Evolutionary conservation across 2,329 filamentous ascomycete species (phyloP).

Genomic region (Pezicula carpinea): DNA sequence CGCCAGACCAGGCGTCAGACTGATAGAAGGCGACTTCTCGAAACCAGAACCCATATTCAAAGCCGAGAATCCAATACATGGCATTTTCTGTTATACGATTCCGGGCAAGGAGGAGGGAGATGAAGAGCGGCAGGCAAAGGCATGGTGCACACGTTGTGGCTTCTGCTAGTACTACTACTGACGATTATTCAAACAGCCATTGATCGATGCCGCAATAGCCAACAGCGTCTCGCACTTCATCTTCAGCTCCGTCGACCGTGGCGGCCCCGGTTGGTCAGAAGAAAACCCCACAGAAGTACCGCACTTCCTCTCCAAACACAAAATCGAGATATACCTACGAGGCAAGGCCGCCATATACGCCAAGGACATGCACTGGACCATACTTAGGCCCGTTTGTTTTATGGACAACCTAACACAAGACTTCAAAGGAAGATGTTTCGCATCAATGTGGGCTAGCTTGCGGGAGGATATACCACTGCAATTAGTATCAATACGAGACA

Average conservation of each 20-base stretch:
- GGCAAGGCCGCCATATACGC: conserved; percentile 31
- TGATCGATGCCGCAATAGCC: conserved; percentile 52
- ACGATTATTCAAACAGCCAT: conserved; percentile 15
- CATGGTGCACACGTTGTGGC: conserved; percentile 42
- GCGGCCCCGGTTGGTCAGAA: conserved; percentile 41
- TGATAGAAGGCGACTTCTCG: conserved; percentile 51
- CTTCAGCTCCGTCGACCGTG: conserved; percentile 60
- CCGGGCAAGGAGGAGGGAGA: conserved; percentile 37
- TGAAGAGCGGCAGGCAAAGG: conserved; percentile 43
- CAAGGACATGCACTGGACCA: conserved; percentile 46
- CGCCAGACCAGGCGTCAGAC: conserved; percentile 37
- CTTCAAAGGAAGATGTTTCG: conserved; percentile 17
- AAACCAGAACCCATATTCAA: conserved; percentile 41
- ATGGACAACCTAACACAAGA: conserved; percentile 39
- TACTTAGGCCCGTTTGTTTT: conserved; percentile 52
- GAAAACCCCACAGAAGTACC: conserved; percentile 44
- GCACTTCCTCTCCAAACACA: conserved; percentile 49
- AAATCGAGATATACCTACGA: conserved; percentile 51
- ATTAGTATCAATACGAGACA: conserved; percentile 32
- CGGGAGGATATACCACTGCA: conserved; percentile 30
- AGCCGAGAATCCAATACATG: conserved; percentile 40
- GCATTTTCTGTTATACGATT: conserved; percentile 45
- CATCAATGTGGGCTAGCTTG: conserved; percentile 31
- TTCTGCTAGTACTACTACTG: not conserved
- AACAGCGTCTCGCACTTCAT: conserved; percentile 55